Base-by-base conservation (phyloP, 441 rosid species). In the Erodium chrysanthum region DNA sequence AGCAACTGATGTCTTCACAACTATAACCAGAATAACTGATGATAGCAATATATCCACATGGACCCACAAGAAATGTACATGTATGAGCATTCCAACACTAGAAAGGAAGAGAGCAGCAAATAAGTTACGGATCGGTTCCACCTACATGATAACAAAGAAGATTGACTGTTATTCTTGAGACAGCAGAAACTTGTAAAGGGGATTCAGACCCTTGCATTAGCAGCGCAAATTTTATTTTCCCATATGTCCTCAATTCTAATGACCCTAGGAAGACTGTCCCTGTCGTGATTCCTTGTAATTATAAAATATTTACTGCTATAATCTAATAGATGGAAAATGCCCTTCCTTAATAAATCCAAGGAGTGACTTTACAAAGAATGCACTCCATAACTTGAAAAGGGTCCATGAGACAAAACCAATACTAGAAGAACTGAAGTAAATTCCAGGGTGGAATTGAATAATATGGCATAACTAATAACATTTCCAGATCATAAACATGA, bases 21-120 rank as follows among this genome's bases (percentile, higher is more conserved):
- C 88, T 56, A 91, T 77, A 52, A 91, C 99, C 76, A 91, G 79
- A 85, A 94, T 85, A 79, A 94, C 96, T 20, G 99, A 89, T 42
- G 96, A 97, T 33, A 94, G 81, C 81, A 94, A 84, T 78, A 94
- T 91, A 81, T 94, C 99, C 75, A 88, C 91, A 69, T 94, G 99
- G 82, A 82, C 88, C 99, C 99, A 91, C 23, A 94, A 83, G 80
- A 94, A 94, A 66, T 88, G 97, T 20, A 94, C 97, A 66, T 94
- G 83, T 78, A 94, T 94, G 61, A 94, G 96, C 99, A 94, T 94
- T 71, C 99, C 99, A 17, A 94, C 91, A 77, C 99, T 90, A 37
- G 40, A 35, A 35, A 35, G 40, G 40, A 35, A 35, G 40, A 35
- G 40, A 35, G 40, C 40, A 35, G 40, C 91, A 72, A 94, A 94